Percentiles rank a stretch among this genome's conserved stretches.
These are phyloP conservation scores for Termitomyces sp. DNA, from an alignment of 768 basidiomycete genomes.

Conservation along the genomic window DNA sequence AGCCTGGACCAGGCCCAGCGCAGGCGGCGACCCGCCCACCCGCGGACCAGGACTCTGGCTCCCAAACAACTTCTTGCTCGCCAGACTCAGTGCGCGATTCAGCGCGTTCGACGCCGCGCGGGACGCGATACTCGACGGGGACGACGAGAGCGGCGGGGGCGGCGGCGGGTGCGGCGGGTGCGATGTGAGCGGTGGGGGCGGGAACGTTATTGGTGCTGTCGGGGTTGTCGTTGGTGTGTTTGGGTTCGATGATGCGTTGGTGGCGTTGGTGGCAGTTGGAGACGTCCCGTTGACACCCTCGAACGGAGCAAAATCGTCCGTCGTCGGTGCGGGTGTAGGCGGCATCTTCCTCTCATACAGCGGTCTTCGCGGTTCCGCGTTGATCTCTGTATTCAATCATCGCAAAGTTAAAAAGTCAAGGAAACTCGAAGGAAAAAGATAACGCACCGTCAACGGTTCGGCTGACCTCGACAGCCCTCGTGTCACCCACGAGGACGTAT, in stretches of 20 bases:
- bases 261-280: not conserved
- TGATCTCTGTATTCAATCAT: constrained; percentile 47
- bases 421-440: not conserved
- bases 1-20: not conserved
- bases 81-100: constrained; percentile 72
- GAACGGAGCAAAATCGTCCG: constrained; percentile 35
- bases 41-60: not conserved
- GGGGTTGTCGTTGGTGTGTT: not conserved
- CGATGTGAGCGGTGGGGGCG: constrained; percentile 47
- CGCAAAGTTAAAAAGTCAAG: not conserved
- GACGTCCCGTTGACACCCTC: constrained; percentile 13
- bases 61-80: constrained; percentile 71
- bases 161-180: constrained; percentile 21
- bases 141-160: constrained; percentile 58
- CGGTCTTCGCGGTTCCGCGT: constrained; percentile 49
- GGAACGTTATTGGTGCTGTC: constrained; percentile 36
- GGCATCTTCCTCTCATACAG: constrained; percentile 49
- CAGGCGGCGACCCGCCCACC: not conserved
- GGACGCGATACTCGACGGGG: constrained; percentile 54
- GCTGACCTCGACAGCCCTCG: constrained; percentile 86
- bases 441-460: constrained; percentile 81
- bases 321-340: constrained; percentile 46
- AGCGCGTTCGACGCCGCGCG: constrained; percentile 69
- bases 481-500: constrained; percentile 93
- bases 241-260: not conserved